Conservation (phyloP, 805 yeast genomes). For the Myxozyma mucilagina region DNA sequence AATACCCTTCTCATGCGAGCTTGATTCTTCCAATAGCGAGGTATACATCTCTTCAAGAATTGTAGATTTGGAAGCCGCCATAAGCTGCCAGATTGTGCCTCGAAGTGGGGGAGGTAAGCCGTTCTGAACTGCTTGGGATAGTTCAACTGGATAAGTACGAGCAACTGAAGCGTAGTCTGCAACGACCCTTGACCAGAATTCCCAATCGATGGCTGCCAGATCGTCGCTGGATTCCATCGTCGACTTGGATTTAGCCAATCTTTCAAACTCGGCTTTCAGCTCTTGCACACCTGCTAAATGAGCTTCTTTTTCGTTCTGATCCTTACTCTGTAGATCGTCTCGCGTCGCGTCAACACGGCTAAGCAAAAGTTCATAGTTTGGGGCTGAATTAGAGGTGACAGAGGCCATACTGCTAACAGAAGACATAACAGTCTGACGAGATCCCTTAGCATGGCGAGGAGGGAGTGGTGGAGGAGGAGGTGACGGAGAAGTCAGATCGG, state of each 20-base stretch:
- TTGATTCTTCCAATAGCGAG: constrained; percentile 48
- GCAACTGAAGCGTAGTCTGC: constrained; percentile 74
- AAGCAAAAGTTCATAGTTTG: constrained; percentile 55
- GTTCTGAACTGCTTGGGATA: constrained; percentile 60
- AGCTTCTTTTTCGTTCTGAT: constrained; percentile 54
- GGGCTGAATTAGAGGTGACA: constrained; percentile 1
- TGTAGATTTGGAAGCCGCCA: constrained; percentile 72
- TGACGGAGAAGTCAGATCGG: background rate
- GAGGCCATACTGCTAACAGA: constrained; percentile 24
- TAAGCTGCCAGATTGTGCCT: constrained; percentile 90
- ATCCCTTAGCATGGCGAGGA: constrained; percentile 3
- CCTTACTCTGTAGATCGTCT: constrained; percentile 51
- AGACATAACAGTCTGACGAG: constrained; percentile 8
- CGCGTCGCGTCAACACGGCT: constrained; percentile 60
- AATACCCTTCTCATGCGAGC: constrained; percentile 72
- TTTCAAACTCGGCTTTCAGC: constrained; percentile 41
- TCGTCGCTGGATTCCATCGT: constrained; percentile 39
- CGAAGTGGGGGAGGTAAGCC: constrained; percentile 87
- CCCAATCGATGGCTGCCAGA: constrained; percentile 40
- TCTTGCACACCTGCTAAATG: constrained; percentile 47
- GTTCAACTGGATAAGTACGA: constrained; percentile 55
- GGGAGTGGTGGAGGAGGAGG: constrained; percentile 13
- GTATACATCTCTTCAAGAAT: constrained; percentile 60
- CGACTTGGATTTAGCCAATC: constrained; percentile 24
- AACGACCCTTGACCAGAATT: constrained; percentile 82